These are phyloP conservation scores for Picochlorum sp. DNA, from an alignment of 139 green algal genomes.

Conservation along the genomic window DNA sequence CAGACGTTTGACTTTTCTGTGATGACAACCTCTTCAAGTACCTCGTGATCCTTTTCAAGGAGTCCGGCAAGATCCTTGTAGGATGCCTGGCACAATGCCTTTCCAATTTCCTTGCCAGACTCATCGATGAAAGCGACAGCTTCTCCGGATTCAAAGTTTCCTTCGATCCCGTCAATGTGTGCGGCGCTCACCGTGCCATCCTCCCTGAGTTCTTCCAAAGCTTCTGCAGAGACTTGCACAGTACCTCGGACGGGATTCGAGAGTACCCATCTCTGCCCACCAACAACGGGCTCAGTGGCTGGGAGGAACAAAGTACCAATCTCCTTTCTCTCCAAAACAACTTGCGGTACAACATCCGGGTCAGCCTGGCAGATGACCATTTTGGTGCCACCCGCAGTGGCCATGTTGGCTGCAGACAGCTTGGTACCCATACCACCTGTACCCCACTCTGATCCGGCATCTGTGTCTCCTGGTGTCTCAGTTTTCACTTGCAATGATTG, in stretches of 20 bases:
- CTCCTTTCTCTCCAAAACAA: conserved; percentile 39
- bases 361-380: conserved; percentile 61
- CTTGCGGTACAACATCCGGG: conserved; percentile 37
- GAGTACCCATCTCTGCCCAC: conserved; percentile 73
- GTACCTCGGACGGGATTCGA: too few species aligned
- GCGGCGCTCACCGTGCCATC: conserved; percentile 68
- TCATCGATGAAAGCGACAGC: conserved; percentile 58
- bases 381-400: conserved; percentile 70
- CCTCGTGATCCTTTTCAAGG: neutral
- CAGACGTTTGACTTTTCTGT: conserved; percentile 6
- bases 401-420: conserved; percentile 84
- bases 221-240: too few species aligned
- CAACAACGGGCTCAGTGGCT: conserved; percentile 22
- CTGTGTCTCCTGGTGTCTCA: conserved; percentile 12
- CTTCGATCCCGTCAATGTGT: conserved; percentile 50
- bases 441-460: conserved; percentile 65
- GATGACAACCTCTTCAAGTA: conserved; percentile 1
- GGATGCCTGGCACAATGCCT: conserved; percentile 70
- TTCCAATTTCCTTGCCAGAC: conserved; percentile 63
- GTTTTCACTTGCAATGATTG: conserved; percentile 47
- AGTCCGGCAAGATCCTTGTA: neutral
- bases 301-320: conserved; percentile 53
- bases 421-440: conserved; percentile 94
- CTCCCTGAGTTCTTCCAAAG: conserved; percentile 20
- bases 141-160: conserved; percentile 55